phyloP scores from a whole-genome alignment of 176 grass and related monocot species.

The Triticum aestivum region IWGSC_CS_RefSeq_v2.1 NC_057812.1:609918602-609919101 shows the following conservation, averaged over 20 bases:
- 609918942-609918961: slow-evolving; percentile 60
- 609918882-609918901: slow-evolving; percentile 68
- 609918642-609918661: background rate
- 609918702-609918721: background rate
- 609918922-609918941: slow-evolving; percentile 59
- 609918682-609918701: slow-evolving; percentile 27
- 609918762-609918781: too few relatives aligned
- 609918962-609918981: background rate
- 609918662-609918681: background rate
- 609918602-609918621: background rate
- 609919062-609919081: background rate
- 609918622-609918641: background rate
- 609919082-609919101: background rate
- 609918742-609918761: slow-evolving; percentile 7
- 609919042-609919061: background rate
- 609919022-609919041: background rate
- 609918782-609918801: background rate
- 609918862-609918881: slow-evolving; percentile 43
- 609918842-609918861: background rate
- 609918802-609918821: background rate
- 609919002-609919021: too few relatives aligned
- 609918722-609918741: slow-evolving; percentile 22
- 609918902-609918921: slow-evolving; percentile 52
- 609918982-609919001: background rate
- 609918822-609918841: background rate